Percentiles rank a stretch among this genome's conserved stretches.
These are phyloP conservation scores for Trichosporon sp. DNA, from an alignment of 1,284 basidiomycete genomes.

Conservation along the genomic window DNA sequence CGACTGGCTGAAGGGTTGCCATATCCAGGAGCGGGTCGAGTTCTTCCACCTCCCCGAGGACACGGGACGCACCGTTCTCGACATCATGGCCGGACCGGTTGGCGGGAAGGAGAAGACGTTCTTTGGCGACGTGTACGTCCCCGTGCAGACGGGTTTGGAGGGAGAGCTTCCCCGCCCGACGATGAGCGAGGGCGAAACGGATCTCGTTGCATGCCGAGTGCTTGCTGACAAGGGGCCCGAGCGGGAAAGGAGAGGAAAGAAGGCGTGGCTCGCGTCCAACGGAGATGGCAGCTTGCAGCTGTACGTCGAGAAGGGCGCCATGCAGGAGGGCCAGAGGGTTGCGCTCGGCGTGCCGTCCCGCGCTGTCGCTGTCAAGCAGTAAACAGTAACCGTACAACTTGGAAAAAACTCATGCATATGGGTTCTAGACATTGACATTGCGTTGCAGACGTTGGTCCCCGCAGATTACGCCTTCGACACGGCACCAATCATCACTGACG, in stretches of 20 bases:
- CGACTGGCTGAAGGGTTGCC: neutral
- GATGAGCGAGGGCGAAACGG: neutral
- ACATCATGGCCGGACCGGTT: neutral
- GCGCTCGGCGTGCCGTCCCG: neutral
- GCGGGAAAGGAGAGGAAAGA: neutral
- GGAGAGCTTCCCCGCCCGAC: neutral
- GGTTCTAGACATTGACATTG: too few species aligned
- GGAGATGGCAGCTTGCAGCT: neutral
- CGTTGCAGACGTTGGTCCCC: too few species aligned
- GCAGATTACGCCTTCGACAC: neutral
- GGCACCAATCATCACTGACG: neutral
- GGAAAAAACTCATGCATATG: neutral
- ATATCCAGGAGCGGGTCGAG: neutral
- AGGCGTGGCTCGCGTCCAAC: slow-evolving; percentile 1
- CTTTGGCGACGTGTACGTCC: neutral
- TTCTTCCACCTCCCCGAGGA: slow-evolving; percentile 14
- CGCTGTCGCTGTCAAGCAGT: neutral
- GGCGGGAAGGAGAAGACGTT: slow-evolving; percentile 8
- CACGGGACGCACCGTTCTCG: neutral
- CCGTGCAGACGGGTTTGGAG: neutral
- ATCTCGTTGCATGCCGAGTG: slow-evolving; percentile 1
- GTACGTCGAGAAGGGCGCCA: neutral
- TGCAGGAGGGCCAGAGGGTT: neutral
- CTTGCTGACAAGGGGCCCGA: neutral
- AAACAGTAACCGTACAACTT: neutral